Percentiles rank a stretch among this genome's conserved stretches.
phyloP scores from a whole-genome alignment of 495 filamentous ascomycete genomes.

The Elaphomyces granulatus region DNA sequence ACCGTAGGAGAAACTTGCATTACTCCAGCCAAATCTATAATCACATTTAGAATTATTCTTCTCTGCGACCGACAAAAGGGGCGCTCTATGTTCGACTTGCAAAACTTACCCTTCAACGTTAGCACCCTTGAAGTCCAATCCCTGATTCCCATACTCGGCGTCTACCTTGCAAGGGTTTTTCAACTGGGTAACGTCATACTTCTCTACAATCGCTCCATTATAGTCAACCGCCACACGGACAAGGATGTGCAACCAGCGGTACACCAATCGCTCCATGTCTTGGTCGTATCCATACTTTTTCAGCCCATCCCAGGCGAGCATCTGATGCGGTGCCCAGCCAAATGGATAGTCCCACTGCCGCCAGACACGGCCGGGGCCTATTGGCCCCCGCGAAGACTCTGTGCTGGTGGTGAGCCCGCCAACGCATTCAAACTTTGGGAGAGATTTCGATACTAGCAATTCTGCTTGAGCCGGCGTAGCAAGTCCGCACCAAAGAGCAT shows the following conservation, averaged over 20 bases:
- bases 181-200: constrained; percentile 68
- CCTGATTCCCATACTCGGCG: constrained; percentile 81
- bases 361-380: constrained; percentile 56
- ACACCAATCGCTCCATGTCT: constrained; percentile 59
- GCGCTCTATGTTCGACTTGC: too few species aligned
- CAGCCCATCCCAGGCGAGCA: constrained; percentile 71
- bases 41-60: too few species aligned
- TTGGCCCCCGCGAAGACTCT: constrained; percentile 50
- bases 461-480: constrained; percentile 18
- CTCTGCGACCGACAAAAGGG: too few species aligned
- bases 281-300: constrained; percentile 65
- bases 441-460: constrained; percentile 26
- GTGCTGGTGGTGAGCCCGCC: constrained; percentile 66
- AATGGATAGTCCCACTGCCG: constrained; percentile 82
- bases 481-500: constrained; percentile 23
- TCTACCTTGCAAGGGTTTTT: constrained; percentile 64
- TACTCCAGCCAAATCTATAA: constrained; percentile 77
- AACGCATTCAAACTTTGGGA: constrained; percentile 60
- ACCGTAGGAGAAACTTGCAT: constrained; percentile 69
- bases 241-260: constrained; percentile 78
- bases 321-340: constrained; percentile 87
- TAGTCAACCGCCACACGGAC: constrained; percentile 75
- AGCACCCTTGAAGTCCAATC: constrained; percentile 66
- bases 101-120: constrained; percentile 62
- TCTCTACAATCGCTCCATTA: constrained; percentile 78